Evolutionary conservation across 768 basidiomycete genomes (phyloP).

Genomic region (Krasilnikovozyma curviuscula): DNA sequence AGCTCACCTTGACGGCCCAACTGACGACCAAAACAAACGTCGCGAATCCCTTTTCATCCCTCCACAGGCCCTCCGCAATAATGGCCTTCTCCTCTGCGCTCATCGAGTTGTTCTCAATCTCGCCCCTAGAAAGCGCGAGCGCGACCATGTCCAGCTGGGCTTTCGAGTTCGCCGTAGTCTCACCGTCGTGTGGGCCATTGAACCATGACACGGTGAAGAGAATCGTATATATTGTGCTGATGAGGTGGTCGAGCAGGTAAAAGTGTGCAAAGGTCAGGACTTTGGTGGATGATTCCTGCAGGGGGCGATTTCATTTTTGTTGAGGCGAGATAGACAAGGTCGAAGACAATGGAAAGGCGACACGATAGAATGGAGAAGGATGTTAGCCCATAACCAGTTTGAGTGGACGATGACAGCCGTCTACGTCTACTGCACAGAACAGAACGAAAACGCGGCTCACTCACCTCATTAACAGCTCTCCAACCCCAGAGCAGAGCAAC

Average conservation of each 20-base stretch:
- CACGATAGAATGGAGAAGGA: background rate
- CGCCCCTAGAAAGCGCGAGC: conserved; percentile 23
- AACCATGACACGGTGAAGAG: conserved; percentile 75
- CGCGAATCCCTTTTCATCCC: conserved; percentile 68
- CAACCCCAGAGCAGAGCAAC: conserved; percentile 71
- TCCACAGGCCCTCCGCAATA: conserved; percentile 71
- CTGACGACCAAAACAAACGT: conserved; percentile 55
- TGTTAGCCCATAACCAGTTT: background rate
- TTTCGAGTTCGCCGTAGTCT: conserved; percentile 53
- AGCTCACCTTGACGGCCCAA: conserved; percentile 69
- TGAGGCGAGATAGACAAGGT: background rate
- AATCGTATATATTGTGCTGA: conserved; percentile 78
- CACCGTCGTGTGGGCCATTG: conserved; percentile 79
- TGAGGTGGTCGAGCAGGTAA: conserved; percentile 75
- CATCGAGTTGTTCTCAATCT: conserved; percentile 30
- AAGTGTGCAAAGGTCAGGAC: conserved; percentile 77
- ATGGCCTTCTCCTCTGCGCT: conserved; percentile 44
- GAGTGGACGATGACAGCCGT: background rate
- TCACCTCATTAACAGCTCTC: conserved; percentile 60
- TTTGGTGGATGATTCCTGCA: conserved; percentile 69
- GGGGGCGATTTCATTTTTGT: background rate
- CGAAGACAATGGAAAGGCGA: background rate
- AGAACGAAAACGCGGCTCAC: conserved; percentile 20
- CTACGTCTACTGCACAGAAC: background rate
- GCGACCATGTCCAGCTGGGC: conserved; percentile 71